Evolutionary conservation across 768 basidiomycete genomes (phyloP), one percentile per base, ranked within the genome.

Genomic region (Tylopilus felleus): DNA sequence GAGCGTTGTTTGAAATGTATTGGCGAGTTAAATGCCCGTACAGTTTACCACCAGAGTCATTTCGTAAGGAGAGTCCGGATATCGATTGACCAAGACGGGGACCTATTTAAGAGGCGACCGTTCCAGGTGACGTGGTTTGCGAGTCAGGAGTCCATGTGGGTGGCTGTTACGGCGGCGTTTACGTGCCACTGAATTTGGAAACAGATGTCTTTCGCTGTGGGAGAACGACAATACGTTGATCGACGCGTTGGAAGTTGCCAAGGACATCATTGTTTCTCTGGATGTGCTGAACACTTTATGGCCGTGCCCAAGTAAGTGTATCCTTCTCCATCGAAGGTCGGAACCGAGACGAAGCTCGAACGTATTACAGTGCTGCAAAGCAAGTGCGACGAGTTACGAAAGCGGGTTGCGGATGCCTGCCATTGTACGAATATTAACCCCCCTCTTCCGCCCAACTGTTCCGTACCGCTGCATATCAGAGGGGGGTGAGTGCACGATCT

Each of bases 121-220:
- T 89, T 81, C 68, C 81, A 85, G 60, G 79, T 83, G 50, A 77
- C 77, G 42, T 90, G 88, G 88, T 87, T 87, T 58, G 73, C 80
- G 29, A 84, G 80, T 55, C 86, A 86, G 59, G 73, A 87, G 7
- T 76, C 80, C 0, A 80, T 82, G 85, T 86, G 61, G 38, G 82
- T 70, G 8, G 23, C 25, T 44, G 28, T 6, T 17, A 23, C 6
- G 17, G 25, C 28, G 47, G 3, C 3, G 22, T 9, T 39, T 46
- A 23, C 27, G 31, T 28, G 16, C 14, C 31, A 14, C 53, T 60
- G 29, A 57, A 14, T 21, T 31, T 41, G 29, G 35, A 17, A 42
- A 29, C 55, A 88, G 85, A 58, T 86, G 86, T 60, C 70, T 90
- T 33, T 72, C 79, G 2, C 64, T 91, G 19, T 90, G 85, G 84